These are phyloP conservation scores for Hypomontagnella monticulosa DNA, from an alignment of 495 filamentous ascomycete species.

Conservation along the genomic window DNA sequence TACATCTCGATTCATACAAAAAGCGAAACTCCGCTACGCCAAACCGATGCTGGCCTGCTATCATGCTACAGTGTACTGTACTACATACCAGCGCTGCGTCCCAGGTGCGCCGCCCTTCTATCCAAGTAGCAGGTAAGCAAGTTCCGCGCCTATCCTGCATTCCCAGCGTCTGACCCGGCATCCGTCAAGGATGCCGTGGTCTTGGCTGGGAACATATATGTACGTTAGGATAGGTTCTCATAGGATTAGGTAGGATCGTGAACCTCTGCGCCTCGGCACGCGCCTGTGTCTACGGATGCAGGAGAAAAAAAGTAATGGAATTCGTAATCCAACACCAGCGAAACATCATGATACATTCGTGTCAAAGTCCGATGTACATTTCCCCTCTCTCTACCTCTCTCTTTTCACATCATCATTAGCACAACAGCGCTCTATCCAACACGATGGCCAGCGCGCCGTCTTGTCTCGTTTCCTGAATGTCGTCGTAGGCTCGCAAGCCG, in stretches of 20 bases:
- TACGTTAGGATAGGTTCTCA: neutral
- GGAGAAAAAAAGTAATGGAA: neutral
- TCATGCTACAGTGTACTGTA: neutral
- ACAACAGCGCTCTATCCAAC: constrained; percentile 1
- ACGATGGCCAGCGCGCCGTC: constrained; percentile 3
- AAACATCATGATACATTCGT: constrained; percentile 30
- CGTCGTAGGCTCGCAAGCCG: constrained; percentile 7
- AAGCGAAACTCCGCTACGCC: constrained; percentile 28
- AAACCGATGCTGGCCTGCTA: constrained; percentile 14
- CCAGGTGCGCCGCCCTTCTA: neutral
- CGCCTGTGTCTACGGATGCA: neutral
- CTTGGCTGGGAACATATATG: neutral
- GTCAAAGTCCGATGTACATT: constrained; percentile 16
- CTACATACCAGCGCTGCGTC: neutral
- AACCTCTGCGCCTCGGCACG: too few relatives aligned
- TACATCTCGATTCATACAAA: neutral
- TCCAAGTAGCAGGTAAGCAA: constrained; percentile 1
- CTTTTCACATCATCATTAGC: constrained; percentile 3
- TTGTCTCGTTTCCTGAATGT: constrained; percentile 4
- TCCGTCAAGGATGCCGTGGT: constrained; percentile 32
- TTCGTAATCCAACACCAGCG: constrained; percentile 22
- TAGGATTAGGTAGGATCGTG: too few relatives aligned
- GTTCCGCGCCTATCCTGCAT: neutral
- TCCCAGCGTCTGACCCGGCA: constrained; percentile 2
- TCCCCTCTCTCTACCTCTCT: neutral